Conservation (phyloP, 108 stramenopile genomes). For the Cafeteria roenbergensis region DNA sequence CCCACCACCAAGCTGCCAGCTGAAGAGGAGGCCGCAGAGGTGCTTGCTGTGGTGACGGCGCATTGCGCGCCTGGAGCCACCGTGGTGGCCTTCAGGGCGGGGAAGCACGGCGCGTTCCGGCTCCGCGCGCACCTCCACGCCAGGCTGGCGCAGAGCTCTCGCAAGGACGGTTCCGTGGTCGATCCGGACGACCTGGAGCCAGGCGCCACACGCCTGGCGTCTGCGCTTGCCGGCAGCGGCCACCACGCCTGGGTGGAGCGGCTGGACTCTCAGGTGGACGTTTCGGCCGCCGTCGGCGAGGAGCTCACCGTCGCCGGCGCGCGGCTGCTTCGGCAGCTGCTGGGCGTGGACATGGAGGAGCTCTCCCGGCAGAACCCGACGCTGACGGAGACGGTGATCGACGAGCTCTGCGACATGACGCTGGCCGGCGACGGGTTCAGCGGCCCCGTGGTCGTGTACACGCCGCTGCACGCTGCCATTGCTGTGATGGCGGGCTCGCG, state of each 20-base stretch:
- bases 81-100: neutral
- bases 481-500: too few species aligned
- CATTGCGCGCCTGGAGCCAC: neutral
- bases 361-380: neutral
- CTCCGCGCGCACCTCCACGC: neutral
- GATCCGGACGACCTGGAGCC: neutral
- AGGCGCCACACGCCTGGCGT: neutral
- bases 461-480: conserved; percentile 5
- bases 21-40: neutral
- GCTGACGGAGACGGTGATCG: neutral
- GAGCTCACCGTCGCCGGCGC: neutral
- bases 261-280: conserved; percentile 2
- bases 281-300: neutral
- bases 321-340: neutral
- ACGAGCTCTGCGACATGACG: neutral
- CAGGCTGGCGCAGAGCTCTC: neutral
- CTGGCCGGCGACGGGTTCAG: conserved; percentile 1
- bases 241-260: neutral
- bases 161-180: neutral
- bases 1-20: neutral
- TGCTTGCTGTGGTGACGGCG: neutral
- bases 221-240: neutral
- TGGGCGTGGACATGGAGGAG: neutral
- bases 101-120: neutral
- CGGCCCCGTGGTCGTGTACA: conserved; percentile 1